phyloP scores from a whole-genome alignment of 768 basidiomycete genomes.

The Calocybe gangraenosa region DNA sequence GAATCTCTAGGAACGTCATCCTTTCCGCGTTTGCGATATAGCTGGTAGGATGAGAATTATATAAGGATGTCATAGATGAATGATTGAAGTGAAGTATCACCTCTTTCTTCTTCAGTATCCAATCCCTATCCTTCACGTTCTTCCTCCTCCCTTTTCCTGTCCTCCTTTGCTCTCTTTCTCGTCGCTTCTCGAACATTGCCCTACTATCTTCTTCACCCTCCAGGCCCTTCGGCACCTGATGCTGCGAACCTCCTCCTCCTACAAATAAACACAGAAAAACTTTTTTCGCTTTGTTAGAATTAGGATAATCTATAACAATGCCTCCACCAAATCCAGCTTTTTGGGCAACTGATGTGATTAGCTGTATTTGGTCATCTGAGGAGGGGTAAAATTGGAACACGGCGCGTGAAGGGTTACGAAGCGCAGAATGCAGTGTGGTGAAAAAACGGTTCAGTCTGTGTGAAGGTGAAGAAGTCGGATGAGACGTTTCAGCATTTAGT shows the following conservation, averaged over 20 bases:
- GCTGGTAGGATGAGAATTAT: slow-evolving; percentile 30
- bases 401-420: slow-evolving; percentile 82
- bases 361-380: slow-evolving; percentile 93
- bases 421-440: slow-evolving; percentile 84
- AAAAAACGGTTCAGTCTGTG: slow-evolving; percentile 86
- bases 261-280: slow-evolving; percentile 93
- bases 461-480: slow-evolving; percentile 84
- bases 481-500: slow-evolving; percentile 91
- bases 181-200: slow-evolving; percentile 73
- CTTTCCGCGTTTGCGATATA: slow-evolving; percentile 83
- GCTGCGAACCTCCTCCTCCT: slow-evolving; percentile 63
- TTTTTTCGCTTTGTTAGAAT: slow-evolving; percentile 93
- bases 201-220: slow-evolving; percentile 57
- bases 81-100: slow-evolving; percentile 33
- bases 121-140: slow-evolving; percentile 72
- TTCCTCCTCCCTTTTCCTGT: slow-evolving; percentile 67
- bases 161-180: slow-evolving; percentile 60
- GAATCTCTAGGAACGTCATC: slow-evolving; percentile 81
- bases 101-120: slow-evolving; percentile 98
- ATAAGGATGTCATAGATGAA: slow-evolving; percentile 5
- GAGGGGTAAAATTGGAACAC: slow-evolving; percentile 95
- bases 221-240: slow-evolving; percentile 72
- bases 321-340: slow-evolving; percentile 97
- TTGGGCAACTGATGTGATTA: slow-evolving; percentile 90
- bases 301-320: slow-evolving; percentile 94